phyloP scores from a whole-genome alignment of 1,139 yeast genomes.

The Taphrina confusa region DNA sequence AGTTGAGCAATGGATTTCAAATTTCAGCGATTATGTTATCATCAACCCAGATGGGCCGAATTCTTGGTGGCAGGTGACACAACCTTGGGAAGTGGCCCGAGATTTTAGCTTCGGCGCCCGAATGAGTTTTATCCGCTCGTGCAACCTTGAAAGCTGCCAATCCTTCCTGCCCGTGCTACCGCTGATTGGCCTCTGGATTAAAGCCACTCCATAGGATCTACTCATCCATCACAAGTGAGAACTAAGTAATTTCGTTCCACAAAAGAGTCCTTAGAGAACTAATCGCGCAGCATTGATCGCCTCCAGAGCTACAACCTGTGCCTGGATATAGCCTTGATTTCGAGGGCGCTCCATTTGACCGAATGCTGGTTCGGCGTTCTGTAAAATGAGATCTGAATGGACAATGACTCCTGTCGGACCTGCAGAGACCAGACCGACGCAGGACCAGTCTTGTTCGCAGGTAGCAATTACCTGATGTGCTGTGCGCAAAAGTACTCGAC shows the following conservation, averaged over 20 bases:
- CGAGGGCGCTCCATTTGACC: background rate
- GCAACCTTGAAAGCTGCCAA: too few relatives aligned
- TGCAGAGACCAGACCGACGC: too few relatives aligned
- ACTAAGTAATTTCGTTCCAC: background rate
- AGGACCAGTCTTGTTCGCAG: background rate
- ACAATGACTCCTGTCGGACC: background rate
- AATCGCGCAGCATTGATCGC: background rate
- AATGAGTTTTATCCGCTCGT: background rate
- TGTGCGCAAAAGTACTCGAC: background rate
- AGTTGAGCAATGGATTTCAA: too few relatives aligned
- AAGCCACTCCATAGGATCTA: background rate
- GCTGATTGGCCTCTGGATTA: background rate
- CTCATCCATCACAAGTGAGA: too few relatives aligned
- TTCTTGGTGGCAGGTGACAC: constrained; percentile 2
- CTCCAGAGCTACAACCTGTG: background rate
- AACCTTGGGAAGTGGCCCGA: too few relatives aligned
- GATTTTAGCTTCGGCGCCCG: background rate
- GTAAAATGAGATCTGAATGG: background rate
- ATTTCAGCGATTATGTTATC: constrained; percentile 13
- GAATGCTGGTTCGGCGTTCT: background rate
- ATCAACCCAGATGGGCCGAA: constrained; percentile 1
- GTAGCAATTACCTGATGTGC: background rate
- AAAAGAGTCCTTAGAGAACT: background rate
- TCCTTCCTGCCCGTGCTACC: background rate
- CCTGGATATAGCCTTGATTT: background rate